Evolutionary conservation across 306 rosid genomes (phyloP).

Genomic region (Ormosia emarginata): DNA sequence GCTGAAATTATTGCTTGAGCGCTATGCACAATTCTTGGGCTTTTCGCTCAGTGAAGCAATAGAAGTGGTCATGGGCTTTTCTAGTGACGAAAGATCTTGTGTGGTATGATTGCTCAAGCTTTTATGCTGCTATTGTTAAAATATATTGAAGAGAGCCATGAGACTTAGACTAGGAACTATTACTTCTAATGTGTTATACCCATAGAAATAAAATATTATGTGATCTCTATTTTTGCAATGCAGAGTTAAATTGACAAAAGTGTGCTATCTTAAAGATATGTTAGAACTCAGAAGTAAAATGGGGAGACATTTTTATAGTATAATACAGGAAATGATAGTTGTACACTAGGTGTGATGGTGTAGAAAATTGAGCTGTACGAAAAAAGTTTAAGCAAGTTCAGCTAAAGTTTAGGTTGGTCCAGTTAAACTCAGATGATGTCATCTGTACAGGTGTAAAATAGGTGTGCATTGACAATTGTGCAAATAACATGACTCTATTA

Average conservation of each 20-base stretch:
- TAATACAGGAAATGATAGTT: background rate
- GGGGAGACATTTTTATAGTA: background rate
- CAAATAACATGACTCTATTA: background rate
- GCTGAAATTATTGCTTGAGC: constrained; percentile 73
- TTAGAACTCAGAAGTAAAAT: background rate
- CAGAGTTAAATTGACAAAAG: background rate
- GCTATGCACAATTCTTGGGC: constrained; percentile 67
- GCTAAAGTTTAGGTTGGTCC: background rate
- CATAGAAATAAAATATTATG: background rate
- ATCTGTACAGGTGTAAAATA: background rate
- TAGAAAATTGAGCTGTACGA: constrained; percentile 4
- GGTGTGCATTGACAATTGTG: background rate
- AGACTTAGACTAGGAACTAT: background rate
- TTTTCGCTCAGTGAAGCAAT: constrained; percentile 67
- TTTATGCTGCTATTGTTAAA: constrained; percentile 8
- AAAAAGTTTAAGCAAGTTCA: background rate
- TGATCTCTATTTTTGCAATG: background rate
- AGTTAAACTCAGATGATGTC: background rate
- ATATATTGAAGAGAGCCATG: background rate
- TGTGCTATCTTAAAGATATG: background rate
- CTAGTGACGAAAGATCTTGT: constrained; percentile 43
- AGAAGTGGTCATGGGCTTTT: constrained; percentile 47
- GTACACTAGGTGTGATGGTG: background rate
- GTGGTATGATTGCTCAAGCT: constrained; percentile 51
- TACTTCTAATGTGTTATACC: background rate